Conservation (phyloP, 441 rosid genomes). For the Geranium incanum region DNA sequence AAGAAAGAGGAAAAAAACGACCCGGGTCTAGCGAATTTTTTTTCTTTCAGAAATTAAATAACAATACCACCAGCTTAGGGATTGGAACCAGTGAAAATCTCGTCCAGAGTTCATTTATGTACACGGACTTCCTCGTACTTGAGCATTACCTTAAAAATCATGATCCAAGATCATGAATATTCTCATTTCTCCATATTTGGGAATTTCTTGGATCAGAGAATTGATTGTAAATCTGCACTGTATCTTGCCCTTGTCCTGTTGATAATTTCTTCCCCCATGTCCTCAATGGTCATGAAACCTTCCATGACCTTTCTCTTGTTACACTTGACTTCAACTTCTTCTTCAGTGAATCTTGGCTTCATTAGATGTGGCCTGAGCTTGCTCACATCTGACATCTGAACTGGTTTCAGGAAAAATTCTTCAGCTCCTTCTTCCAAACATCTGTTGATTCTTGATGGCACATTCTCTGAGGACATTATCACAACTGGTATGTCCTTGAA, state of each 20-base stretch:
- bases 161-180: too few relatives aligned
- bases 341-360: slow-evolving; percentile 34
- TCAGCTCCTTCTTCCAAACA: slow-evolving; percentile 78
- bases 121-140: too few relatives aligned
- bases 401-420: slow-evolving; percentile 63
- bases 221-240: background rate
- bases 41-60: too few relatives aligned
- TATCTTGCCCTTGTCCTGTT: slow-evolving; percentile 30
- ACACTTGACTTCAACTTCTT: background rate
- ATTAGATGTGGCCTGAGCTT: slow-evolving; percentile 52
- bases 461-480: slow-evolving; percentile 69
- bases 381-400: slow-evolving; percentile 55
- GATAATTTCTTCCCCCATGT: background rate
- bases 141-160: too few relatives aligned
- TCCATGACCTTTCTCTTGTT: slow-evolving; percentile 34
- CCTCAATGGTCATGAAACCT: slow-evolving; percentile 18
- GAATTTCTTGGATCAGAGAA: too few relatives aligned
- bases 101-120: too few relatives aligned
- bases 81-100: too few relatives aligned
- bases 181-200: too few relatives aligned
- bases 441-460: slow-evolving; percentile 61
- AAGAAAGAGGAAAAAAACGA: too few relatives aligned
- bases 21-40: too few relatives aligned
- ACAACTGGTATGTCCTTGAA: slow-evolving; percentile 64
- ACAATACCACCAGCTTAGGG: too few relatives aligned